Percentiles rank a stretch among this genome's conserved stretches.
phyloP scores from a whole-genome alignment of 2,329 filamentous ascomycete species.

The Allantophomopsis lycopodina region DNA sequence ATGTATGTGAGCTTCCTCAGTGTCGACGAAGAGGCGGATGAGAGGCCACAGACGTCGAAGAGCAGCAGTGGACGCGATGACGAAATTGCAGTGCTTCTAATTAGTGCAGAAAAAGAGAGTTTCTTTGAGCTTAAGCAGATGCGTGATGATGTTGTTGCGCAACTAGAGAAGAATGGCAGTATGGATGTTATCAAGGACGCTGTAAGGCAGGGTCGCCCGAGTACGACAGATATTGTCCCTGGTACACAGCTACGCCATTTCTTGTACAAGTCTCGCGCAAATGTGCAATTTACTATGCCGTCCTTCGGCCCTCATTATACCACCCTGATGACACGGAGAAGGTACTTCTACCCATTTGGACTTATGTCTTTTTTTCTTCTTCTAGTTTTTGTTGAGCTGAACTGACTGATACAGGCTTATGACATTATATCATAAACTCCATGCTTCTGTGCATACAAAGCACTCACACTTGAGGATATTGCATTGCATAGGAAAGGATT shows the following conservation, averaged over 20 bases:
- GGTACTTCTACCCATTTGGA: slow-evolving; percentile 23
- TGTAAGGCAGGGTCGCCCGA: slow-evolving; percentile 56
- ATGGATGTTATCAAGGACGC: slow-evolving; percentile 63
- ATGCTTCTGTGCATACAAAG: slow-evolving; percentile 73
- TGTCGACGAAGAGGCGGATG: slow-evolving; percentile 30
- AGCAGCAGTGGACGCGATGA: slow-evolving; percentile 48
- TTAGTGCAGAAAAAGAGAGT: slow-evolving; percentile 83
- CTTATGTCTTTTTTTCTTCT: neutral
- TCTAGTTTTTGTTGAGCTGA: neutral
- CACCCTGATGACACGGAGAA: slow-evolving; percentile 44
- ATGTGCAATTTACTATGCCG: slow-evolving; percentile 94
- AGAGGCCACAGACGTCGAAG: slow-evolving; percentile 21
- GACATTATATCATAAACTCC: slow-evolving; percentile 73
- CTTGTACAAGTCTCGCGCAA: slow-evolving; percentile 84
- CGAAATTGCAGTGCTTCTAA: slow-evolving; percentile 82
- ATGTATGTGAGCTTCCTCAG: slow-evolving; percentile 98
- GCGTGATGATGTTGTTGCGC: slow-evolving; percentile 47
- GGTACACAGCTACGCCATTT: slow-evolving; percentile 79
- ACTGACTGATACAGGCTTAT: slow-evolving; percentile 40
- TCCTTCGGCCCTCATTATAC: slow-evolving; percentile 59
- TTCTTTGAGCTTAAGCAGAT: slow-evolving; percentile 80
- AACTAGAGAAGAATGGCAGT: slow-evolving; percentile 63
- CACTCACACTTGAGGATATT: slow-evolving; percentile 77
- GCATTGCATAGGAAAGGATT: slow-evolving; percentile 62
- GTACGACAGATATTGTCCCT: slow-evolving; percentile 62